Conservation (phyloP, 257 asterid species). For the Lavandula angustifolia region DNA sequence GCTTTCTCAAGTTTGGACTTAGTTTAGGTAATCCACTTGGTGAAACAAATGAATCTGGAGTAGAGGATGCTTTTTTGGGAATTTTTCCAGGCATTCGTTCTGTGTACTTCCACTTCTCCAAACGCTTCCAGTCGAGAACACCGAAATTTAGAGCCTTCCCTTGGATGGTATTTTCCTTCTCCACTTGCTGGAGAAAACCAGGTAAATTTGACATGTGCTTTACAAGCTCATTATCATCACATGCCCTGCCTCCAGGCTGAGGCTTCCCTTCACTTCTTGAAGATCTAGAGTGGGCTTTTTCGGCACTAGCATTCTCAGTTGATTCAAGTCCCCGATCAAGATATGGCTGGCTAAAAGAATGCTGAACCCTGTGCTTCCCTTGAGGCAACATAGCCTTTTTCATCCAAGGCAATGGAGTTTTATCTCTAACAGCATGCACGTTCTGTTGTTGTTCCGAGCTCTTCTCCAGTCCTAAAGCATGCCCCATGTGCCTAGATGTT, state of each 20-base stretch:
- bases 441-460: conserved; percentile 31
- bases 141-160: conserved; percentile 89
- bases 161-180: conserved; percentile 60
- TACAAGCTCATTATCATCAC: conserved; percentile 74
- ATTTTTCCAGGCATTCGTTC: conserved; percentile 65
- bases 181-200: conserved; percentile 67
- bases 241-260: conserved; percentile 27
- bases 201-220: conserved; percentile 94
- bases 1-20: conserved; percentile 43
- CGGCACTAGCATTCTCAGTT: conserved; percentile 35
- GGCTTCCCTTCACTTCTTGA: conserved; percentile 41
- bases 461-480: conserved; percentile 37
- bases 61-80: conserved; percentile 44
- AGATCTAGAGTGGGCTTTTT: conserved; percentile 36
- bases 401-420: conserved; percentile 31
- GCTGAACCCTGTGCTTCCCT: conserved; percentile 35
- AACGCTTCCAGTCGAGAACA: conserved; percentile 86
- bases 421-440: conserved; percentile 36
- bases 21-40: conserved; percentile 45
- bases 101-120: conserved; percentile 83
- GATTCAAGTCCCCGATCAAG: conserved; percentile 34
- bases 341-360: conserved; percentile 49
- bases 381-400: conserved; percentile 32
- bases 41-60: conserved; percentile 38
- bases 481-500: conserved; percentile 44